Conservation (phyloP, 2,329 filamentous ascomycete genomes). For the Talaromyces sp. region DNA sequence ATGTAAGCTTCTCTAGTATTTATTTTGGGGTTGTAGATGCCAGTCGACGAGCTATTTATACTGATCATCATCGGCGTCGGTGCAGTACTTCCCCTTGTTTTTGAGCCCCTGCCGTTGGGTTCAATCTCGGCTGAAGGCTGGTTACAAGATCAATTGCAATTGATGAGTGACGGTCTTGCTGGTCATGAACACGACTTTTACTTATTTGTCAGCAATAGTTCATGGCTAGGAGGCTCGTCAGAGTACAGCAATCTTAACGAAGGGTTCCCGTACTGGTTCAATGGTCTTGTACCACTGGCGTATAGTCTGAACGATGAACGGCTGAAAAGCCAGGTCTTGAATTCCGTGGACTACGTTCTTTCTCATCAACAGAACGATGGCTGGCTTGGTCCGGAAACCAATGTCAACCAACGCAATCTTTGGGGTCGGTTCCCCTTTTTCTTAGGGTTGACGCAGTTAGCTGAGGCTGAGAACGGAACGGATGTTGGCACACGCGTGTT, state of each 20-base stretch:
- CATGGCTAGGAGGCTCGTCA: constrained; percentile 48
- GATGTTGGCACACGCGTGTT: constrained; percentile 43
- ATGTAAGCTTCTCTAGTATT: neutral
- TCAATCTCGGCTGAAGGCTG: constrained; percentile 49
- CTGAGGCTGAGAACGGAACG: constrained; percentile 45
- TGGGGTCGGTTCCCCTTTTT: constrained; percentile 52
- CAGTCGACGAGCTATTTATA: neutral
- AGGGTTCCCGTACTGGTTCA: constrained; percentile 56
- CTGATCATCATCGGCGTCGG: neutral
- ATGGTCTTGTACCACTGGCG: constrained; percentile 53
- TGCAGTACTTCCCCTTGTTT: constrained; percentile 13
- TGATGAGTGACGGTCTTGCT: constrained; percentile 48
- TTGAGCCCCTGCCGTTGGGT: constrained; percentile 41
- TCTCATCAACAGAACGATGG: constrained; percentile 49
- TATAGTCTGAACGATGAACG: constrained; percentile 46
- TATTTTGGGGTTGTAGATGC: neutral
- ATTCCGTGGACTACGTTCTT: constrained; percentile 46
- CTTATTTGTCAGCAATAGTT: constrained; percentile 47
- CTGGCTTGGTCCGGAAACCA: constrained; percentile 53
- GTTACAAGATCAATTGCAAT: constrained; percentile 46
- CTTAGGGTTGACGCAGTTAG: constrained; percentile 45
- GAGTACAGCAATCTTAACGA: constrained; percentile 54
- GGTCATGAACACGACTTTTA: constrained; percentile 55
- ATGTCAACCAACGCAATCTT: constrained; percentile 41
- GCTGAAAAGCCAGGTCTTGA: constrained; percentile 48